A percentile compares a stretch with the other conserved stretches of the same genome.
phyloP scores from a whole-genome alignment of 495 filamentous ascomycete species.

The Penicillium atrosanguineum region DNA sequence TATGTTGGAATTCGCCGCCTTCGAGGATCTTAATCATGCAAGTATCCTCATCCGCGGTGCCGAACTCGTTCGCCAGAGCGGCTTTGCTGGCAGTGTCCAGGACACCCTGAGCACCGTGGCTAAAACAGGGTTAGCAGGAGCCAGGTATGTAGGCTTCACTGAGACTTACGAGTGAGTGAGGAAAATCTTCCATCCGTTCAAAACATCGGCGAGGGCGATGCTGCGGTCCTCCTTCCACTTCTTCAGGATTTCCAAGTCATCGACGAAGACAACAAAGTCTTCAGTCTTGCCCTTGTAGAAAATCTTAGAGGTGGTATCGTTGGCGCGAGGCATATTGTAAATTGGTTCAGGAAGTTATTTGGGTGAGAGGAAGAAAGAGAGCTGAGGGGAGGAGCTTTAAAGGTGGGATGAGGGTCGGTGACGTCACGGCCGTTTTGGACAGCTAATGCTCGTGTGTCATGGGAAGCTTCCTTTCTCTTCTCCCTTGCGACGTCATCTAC shows the following conservation, averaged over 20 bases:
- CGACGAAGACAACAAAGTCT: conserved; percentile 89
- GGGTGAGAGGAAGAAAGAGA: background rate
- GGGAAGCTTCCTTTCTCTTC: conserved; percentile 6
- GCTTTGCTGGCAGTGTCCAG: conserved; percentile 72
- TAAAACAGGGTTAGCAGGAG: conserved; percentile 28
- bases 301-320: conserved; percentile 71
- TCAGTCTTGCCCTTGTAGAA: conserved; percentile 87
- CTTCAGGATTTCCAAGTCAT: conserved; percentile 65
- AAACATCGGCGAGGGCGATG: conserved; percentile 77
- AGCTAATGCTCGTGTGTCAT: conserved; percentile 17
- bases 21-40: conserved; percentile 77
- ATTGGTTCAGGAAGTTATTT: conserved; percentile 3
- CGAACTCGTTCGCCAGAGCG: conserved; percentile 82
- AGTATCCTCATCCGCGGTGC: conserved; percentile 71
- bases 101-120: conserved; percentile 82
- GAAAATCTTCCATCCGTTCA: conserved; percentile 87
- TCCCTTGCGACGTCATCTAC: conserved; percentile 16
- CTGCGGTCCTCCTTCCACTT: conserved; percentile 82
- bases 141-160: background rate
- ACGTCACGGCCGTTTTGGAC: conserved; percentile 27
- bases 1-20: conserved; percentile 65
- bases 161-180: conserved; percentile 78
- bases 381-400: conserved; percentile 12
- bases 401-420: conserved; percentile 24
- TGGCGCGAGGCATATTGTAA: conserved; percentile 73